Evolutionary conservation across 441 rosid species (phyloP).

Genomic region (Jatropha multifida): DNA sequence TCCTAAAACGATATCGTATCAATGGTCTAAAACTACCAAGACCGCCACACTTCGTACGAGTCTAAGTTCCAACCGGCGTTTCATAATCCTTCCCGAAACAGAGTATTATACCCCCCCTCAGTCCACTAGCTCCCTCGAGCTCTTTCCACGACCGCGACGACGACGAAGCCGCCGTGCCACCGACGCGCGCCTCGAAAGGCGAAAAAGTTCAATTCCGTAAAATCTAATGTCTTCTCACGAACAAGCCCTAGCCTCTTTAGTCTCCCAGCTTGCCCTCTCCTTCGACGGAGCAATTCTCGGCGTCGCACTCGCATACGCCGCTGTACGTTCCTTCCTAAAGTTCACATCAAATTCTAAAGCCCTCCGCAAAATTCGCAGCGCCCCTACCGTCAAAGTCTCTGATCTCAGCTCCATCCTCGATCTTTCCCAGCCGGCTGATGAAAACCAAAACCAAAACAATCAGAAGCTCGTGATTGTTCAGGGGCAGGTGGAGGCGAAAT

Average conservation of each 20-base stretch:
- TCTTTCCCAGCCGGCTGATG: constrained; percentile 34
- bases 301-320: constrained; percentile 55
- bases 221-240: constrained; percentile 59
- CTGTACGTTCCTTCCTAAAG: constrained; percentile 51
- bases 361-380: constrained; percentile 46
- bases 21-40: background rate
- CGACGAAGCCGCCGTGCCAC: background rate
- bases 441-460: constrained; percentile 14
- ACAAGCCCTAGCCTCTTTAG: constrained; percentile 49
- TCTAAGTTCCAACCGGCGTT: too few species aligned
- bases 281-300: constrained; percentile 89
- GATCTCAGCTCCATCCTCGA: constrained; percentile 65
- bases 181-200: background rate
- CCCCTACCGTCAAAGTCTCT: constrained; percentile 49
- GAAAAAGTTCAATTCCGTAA: background rate
- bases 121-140: background rate
- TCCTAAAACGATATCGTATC: too few species aligned
- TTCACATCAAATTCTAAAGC: constrained; percentile 51
- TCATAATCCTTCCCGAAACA: too few species aligned
- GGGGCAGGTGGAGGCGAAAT: constrained; percentile 58
- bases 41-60: background rate
- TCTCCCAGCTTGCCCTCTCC: constrained; percentile 64
- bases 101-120: background rate
- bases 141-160: background rate
- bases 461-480: constrained; percentile 51